A percentile compares a stretch with the other conserved stretches of the same genome.
These are phyloP conservation scores for Striga asiatica DNA, from an alignment of 257 asterid genomes.

Conservation along the genomic window DNA sequence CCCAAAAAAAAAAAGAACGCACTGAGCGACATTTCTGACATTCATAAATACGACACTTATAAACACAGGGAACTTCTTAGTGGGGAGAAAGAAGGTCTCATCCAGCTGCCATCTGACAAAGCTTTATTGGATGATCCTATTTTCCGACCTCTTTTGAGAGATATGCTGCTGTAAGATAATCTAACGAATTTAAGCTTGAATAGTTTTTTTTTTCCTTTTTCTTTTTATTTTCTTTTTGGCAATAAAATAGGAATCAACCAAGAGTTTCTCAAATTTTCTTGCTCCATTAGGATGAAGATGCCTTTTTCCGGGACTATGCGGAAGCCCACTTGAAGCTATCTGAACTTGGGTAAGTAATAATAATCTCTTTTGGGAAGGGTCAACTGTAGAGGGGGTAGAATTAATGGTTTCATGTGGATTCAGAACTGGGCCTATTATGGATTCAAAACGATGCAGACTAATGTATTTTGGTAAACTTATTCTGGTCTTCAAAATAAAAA, in stretches of 20 bases:
- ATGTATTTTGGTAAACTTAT: too few species aligned
- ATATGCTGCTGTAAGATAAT: slow-evolving; percentile 42
- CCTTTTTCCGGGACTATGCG: slow-evolving; percentile 74
- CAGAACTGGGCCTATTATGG: too few species aligned
- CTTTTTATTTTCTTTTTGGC: background rate
- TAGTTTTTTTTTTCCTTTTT: too few species aligned
- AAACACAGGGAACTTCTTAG: slow-evolving; percentile 52
- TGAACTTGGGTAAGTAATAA: slow-evolving; percentile 58
- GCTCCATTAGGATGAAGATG: slow-evolving; percentile 53
- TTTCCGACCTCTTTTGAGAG: slow-evolving; percentile 65
- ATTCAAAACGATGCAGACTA: too few species aligned
- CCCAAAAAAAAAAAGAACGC: background rate
- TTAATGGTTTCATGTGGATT: too few species aligned
- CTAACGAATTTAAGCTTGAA: background rate
- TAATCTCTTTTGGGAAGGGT: too few species aligned
- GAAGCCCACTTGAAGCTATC: slow-evolving; percentile 65
- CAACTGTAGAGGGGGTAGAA: too few species aligned
- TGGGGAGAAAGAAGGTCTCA: slow-evolving; percentile 68
- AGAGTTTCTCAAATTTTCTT: background rate
- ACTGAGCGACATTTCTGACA: background rate
- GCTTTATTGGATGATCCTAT: slow-evolving; percentile 54
- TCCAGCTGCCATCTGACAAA: slow-evolving; percentile 74
- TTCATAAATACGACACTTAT: too few species aligned
- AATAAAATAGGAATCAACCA: background rate
- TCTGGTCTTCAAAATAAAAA: too few species aligned